These are phyloP conservation scores for Hyaloperonospora arabidopsidis DNA, from an alignment of 352 stramenopile species.

Conservation along the genomic window DNA sequence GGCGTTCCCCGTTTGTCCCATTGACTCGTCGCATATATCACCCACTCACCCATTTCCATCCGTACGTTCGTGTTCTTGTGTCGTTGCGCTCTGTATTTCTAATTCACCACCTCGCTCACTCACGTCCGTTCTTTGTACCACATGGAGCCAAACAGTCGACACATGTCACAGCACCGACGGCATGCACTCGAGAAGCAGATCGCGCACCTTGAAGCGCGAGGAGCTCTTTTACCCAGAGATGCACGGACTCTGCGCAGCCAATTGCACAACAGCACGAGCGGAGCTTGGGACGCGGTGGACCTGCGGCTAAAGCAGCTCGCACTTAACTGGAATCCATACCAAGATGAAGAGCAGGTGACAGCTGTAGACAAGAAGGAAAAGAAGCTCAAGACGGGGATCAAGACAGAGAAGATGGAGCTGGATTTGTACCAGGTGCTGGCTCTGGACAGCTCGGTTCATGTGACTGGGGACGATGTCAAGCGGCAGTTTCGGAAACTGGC, in stretches of 20 bases:
- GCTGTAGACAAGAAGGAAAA: slow-evolving; percentile 1
- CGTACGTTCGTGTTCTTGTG: no score
- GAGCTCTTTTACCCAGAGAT: slow-evolving; percentile 47
- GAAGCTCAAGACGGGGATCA: no score
- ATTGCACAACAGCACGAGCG: slow-evolving; percentile 52
- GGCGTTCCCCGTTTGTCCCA: no score
- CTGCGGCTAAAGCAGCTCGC: slow-evolving; percentile 48
- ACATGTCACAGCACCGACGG: slow-evolving; percentile 10
- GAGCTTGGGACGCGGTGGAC: slow-evolving; percentile 52
- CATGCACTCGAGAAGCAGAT: slow-evolving; percentile 51
- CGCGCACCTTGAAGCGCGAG: slow-evolving; percentile 38
- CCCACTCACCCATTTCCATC: no score
- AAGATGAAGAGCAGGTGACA: slow-evolving; percentile 29
- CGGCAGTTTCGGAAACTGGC: slow-evolving; percentile 62
- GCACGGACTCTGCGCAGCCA: slow-evolving; percentile 61
- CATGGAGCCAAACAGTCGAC: slow-evolving; percentile 11
- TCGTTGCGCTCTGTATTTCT: no score
- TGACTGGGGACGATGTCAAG: slow-evolving; percentile 45
- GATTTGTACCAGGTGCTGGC: slow-evolving; percentile 63
- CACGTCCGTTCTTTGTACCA: not conserved
- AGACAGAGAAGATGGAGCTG: slow-evolving; percentile 29
- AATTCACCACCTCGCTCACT: not conserved
- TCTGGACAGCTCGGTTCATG: slow-evolving; percentile 22
- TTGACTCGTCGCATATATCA: no score
- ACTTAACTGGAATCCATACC: slow-evolving; percentile 71